These are phyloP conservation scores for Trypanosoma grayi DNA, from an alignment of 208 protist species.

Conservation along the genomic window DNA sequence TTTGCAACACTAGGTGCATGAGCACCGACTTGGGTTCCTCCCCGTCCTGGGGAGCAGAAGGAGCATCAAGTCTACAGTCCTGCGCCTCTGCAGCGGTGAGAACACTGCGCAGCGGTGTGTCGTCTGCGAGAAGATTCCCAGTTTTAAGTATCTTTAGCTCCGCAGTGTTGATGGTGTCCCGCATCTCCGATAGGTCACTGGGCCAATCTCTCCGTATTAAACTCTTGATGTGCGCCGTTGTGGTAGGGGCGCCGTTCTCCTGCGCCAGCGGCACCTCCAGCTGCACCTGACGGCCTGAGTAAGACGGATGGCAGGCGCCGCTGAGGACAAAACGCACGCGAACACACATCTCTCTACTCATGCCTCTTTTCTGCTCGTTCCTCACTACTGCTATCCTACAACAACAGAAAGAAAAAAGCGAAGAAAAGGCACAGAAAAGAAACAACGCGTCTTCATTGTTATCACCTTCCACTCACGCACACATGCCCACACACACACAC, in stretches of 20 bases:
- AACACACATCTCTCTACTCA: constrained; percentile 19
- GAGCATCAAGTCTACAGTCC: constrained; percentile 27
- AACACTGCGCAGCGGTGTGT: constrained; percentile 28
- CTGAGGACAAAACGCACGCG: constrained; percentile 71
- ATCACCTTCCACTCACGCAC: background rate
- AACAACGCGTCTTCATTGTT: no score
- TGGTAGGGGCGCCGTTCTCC: constrained; percentile 40
- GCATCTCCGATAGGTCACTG: constrained; percentile 52
- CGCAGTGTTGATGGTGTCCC: constrained; percentile 26
- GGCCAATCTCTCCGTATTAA: constrained; percentile 63
- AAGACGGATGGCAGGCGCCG: constrained; percentile 51
- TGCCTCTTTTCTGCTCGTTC: no score
- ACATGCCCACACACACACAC: background rate
- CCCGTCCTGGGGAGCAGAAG: constrained; percentile 15
- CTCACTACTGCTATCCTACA: background rate
- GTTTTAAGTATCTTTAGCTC: constrained; percentile 66
- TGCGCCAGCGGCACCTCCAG: constrained; percentile 42
- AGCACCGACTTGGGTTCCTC: constrained; percentile 34
- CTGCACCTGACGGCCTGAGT: constrained; percentile 65
- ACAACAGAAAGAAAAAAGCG: background rate
- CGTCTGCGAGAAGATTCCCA: constrained; percentile 47
- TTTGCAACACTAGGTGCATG: constrained; percentile 63
- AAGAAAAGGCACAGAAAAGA: no score
- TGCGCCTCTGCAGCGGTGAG: constrained; percentile 36
- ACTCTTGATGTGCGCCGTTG: constrained; percentile 35